Conservation (phyloP, 2,329 filamentous ascomycete species). For the Phyllosticta citriasiana region DNA sequence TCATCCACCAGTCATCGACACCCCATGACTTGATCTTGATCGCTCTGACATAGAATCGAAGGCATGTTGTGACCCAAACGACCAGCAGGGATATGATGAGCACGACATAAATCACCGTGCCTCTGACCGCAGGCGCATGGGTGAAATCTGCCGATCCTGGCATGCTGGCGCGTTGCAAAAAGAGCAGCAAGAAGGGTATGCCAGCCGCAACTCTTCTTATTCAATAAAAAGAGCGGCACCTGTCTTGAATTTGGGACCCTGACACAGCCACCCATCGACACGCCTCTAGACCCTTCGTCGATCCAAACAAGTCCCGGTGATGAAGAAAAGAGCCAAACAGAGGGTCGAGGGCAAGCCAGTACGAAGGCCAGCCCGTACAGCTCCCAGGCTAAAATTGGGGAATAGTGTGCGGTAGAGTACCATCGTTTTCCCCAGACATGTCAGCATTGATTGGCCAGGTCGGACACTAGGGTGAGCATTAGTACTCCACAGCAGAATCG, state of each 20-base stretch:
- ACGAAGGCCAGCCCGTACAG: neutral
- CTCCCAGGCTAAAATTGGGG: neutral
- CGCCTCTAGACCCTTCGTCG: neutral
- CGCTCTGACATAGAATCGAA: neutral
- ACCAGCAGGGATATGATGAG: neutral
- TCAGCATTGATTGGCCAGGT: neutral
- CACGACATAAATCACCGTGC: neutral
- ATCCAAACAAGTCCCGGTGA: neutral
- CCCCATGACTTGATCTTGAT: constrained; percentile 1
- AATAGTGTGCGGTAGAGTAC: neutral
- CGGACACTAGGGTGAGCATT: neutral
- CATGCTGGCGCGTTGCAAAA: neutral
- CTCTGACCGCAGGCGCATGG: neutral
- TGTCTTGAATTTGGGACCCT: neutral
- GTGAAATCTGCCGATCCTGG: constrained; percentile 1
- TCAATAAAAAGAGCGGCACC: neutral
- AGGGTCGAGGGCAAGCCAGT: neutral
- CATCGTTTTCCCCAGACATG: neutral
- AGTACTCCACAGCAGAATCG: neutral
- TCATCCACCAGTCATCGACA: neutral
- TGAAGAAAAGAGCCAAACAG: neutral
- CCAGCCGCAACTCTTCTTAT: neutral
- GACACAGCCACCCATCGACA: neutral
- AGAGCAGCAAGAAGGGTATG: neutral
- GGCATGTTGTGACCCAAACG: neutral